A percentile compares a stretch with the other conserved stretches of the same genome.
Evolutionary conservation across 2,329 filamentous ascomycete genomes (phyloP).

Genomic region (Apiospora hydei): DNA sequence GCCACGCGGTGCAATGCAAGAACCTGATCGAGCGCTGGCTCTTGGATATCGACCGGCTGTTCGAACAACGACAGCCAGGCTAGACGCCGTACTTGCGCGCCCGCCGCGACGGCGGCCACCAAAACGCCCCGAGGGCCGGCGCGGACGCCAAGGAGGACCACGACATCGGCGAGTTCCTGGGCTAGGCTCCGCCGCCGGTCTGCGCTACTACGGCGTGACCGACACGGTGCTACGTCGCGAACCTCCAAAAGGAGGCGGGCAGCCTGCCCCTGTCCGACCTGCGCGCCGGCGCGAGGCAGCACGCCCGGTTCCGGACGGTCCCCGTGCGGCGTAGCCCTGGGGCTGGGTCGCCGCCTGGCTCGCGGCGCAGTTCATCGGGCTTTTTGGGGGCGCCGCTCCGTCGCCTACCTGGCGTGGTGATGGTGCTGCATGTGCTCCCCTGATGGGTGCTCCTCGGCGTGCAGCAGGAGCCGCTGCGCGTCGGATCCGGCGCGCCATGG

Average conservation of each 20-base stretch:
- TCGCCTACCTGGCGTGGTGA: not conserved
- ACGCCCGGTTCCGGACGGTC: not conserved
- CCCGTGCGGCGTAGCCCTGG: not conserved
- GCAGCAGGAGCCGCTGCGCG: not conserved
- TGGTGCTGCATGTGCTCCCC: not conserved
- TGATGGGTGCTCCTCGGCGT: not conserved
- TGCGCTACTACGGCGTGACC: too few species aligned
- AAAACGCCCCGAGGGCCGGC: too few species aligned
- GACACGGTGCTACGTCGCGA: too few species aligned
- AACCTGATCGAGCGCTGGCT: not conserved
- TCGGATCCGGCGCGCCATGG: not conserved
- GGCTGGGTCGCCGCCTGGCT: not conserved
- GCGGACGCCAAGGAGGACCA: too few species aligned
- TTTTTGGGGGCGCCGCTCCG: not conserved
- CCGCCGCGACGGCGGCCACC: too few species aligned
- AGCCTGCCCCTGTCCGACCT: not conserved
- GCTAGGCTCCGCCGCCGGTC: too few species aligned
- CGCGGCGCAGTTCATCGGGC: not conserved
- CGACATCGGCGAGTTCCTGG: too few species aligned
- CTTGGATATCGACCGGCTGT: not conserved
- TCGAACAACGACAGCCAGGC: not conserved
- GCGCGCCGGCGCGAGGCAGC: not conserved
- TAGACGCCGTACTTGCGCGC: too few species aligned
- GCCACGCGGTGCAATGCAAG: not conserved
- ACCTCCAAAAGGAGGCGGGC: too few species aligned